Base-by-base conservation (phyloP, 345 rosid species). In the Populus simonii region DNA sequence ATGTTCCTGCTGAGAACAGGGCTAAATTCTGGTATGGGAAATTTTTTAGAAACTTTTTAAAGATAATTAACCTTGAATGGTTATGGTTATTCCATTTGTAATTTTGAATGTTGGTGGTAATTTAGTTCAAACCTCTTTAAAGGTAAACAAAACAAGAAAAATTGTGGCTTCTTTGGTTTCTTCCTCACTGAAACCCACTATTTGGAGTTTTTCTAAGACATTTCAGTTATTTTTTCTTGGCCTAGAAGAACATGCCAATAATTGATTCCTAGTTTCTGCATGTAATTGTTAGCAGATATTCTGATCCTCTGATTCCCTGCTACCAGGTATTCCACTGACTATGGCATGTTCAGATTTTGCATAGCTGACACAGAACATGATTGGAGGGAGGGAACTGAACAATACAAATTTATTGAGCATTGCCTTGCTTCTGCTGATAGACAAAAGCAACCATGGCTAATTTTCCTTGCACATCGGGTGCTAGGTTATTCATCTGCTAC, bases 301-400 rank as follows among this genome's bases (percentile, higher is more conserved):
- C 62, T 55, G 25, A 55, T 55, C 25, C 62, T 55, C 62, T 63
- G 25, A 36, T 75, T 39, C 66, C 65, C 35, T 75, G 41, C 53
- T 6, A 66, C 41, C 73, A 89, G 92, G 90, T 92, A 92, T 76
- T 85, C 89, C 5, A 89, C 91, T 20, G 94, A 92, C 82, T 92
- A 88, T 23, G 97, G 97, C 74, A 92, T 90, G 94, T 92, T 92
- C 77, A 82, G 86, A 10, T 92, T 92, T 84, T 92, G 97, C 72
- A 80, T 92, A 53, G 93, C 89, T 29, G 94, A 90, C 69, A 89
- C 92, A 9, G 97, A 92, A 70, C 93, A 87, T 25, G 93, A 90
- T 79, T 90, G 97, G 94, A 87, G 92, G 75, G 90, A 89, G 77
- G 97, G 94, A 71, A 87, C 94, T 0, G 93, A 90, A 72, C 94